Percentiles rank a stretch among this genome's conserved stretches.
Evolutionary conservation across 2,329 filamentous ascomycete species (phyloP).

Genomic region (Neonectria punicea): DNA sequence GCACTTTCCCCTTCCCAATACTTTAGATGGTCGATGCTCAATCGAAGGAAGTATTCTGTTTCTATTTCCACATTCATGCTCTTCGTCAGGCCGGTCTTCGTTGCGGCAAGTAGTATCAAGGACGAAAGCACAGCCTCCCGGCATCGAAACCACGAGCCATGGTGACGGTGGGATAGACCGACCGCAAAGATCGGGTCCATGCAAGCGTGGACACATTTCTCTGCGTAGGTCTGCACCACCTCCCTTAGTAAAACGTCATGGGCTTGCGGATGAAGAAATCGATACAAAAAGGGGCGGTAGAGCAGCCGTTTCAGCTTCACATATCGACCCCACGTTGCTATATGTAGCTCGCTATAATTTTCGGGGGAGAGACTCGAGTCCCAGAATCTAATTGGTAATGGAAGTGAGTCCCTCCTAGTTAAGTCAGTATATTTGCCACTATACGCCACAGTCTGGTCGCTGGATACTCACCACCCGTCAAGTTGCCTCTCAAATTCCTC

Average conservation of each 20-base stretch:
- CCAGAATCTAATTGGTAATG: conserved; percentile 12
- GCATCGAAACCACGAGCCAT: conserved; percentile 15
- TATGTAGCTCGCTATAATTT: conserved; percentile 15
- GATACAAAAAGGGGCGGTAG: conserved; percentile 15
- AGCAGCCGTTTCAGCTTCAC: neutral
- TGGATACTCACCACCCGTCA: conserved; percentile 4
- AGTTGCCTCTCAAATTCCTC: conserved; percentile 18
- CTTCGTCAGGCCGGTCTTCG: conserved; percentile 10
- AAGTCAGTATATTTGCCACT: neutral
- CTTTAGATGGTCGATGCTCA: neutral
- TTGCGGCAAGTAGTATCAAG: conserved; percentile 4
- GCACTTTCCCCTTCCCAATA: conserved; percentile 17
- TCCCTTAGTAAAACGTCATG: neutral
- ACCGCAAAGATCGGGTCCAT: conserved; percentile 4
- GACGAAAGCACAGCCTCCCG: neutral
- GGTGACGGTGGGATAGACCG: conserved; percentile 7
- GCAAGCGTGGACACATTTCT: conserved; percentile 10
- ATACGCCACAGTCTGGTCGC: neutral
- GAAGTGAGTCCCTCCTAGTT: conserved; percentile 10
- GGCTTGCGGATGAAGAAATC: conserved; percentile 2
- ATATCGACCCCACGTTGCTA: conserved; percentile 15
- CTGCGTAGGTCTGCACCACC: conserved; percentile 2
- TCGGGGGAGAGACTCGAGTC: conserved; percentile 2
- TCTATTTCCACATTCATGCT: conserved; percentile 12
- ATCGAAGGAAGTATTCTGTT: conserved; percentile 4